Percentiles rank a stretch among this genome's conserved stretches.
Evolutionary conservation across 371 early-diverging fungal species (phyloP).

Genomic region (Actinomortierella ambigua): DNA sequence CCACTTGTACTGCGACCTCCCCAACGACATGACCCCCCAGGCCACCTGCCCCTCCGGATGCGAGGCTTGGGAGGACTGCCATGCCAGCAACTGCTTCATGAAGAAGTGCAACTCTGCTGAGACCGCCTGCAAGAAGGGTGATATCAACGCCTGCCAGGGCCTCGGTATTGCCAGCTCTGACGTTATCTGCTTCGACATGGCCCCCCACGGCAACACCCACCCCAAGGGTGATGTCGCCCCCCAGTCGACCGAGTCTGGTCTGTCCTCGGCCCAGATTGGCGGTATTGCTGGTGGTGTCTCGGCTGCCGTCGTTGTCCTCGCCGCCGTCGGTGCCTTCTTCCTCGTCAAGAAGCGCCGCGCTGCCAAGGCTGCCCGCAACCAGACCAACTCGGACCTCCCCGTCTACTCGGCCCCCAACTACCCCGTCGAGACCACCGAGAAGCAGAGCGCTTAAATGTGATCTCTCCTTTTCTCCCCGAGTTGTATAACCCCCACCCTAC

Average conservation of each 20-base stretch:
- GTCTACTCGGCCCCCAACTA: slow-evolving; percentile 30
- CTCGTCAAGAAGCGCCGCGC: slow-evolving; percentile 20
- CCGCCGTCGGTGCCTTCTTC: slow-evolving; percentile 31
- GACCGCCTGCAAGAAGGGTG: slow-evolving; percentile 22
- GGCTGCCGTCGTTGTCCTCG: slow-evolving; percentile 28
- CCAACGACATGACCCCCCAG: slow-evolving; percentile 15
- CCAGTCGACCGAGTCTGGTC: slow-evolving; percentile 10
- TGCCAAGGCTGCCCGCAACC: slow-evolving; percentile 19
- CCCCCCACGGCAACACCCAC: slow-evolving; percentile 10
- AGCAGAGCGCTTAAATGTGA: slow-evolving; percentile 22
- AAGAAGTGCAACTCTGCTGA: slow-evolving; percentile 39
- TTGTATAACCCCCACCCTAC: too few relatives aligned
- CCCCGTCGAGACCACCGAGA: slow-evolving; percentile 28
- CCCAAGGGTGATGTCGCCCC: background rate
- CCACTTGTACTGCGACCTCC: slow-evolving; percentile 40
- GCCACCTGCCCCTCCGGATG: slow-evolving; percentile 42
- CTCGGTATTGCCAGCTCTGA: slow-evolving; percentile 18
- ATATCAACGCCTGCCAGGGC: slow-evolving; percentile 18
- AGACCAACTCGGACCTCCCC: slow-evolving; percentile 14
- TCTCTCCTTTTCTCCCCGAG: background rate
- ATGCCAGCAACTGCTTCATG: slow-evolving; percentile 28
- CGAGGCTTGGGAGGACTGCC: slow-evolving; percentile 48
- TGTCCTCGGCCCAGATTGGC: slow-evolving; percentile 31
- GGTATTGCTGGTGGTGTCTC: slow-evolving; percentile 47
- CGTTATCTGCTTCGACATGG: slow-evolving; percentile 30